Percentiles rank a stretch among this genome's conserved stretches.
phyloP scores from a whole-genome alignment of 306 rosid genomes.

The Herpetospermum pedunculosum region DNA sequence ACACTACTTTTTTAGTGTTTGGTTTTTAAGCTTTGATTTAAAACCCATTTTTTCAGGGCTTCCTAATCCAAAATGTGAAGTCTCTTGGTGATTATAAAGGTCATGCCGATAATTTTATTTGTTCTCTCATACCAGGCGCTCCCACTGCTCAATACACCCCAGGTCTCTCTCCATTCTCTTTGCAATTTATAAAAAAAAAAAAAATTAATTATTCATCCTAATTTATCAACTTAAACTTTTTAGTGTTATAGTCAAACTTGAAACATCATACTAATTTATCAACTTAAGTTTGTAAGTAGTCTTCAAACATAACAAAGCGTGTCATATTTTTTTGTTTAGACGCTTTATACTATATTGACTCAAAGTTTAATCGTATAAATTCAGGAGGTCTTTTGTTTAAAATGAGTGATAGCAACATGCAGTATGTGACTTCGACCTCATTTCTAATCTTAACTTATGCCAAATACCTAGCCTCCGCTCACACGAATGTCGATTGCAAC shows the following conservation, averaged over 20 bases:
- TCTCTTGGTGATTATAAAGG: constrained; percentile 68
- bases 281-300: too few species aligned
- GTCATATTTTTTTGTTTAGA: too few species aligned
- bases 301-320: too few species aligned
- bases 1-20: too few species aligned
- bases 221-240: too few species aligned
- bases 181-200: background rate
- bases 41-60: constrained; percentile 32
- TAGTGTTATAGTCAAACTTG: too few species aligned
- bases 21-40: background rate
- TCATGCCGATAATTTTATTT: constrained; percentile 19
- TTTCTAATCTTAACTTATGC: constrained; percentile 68
- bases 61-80: constrained; percentile 46
- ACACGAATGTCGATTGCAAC: constrained; percentile 39
- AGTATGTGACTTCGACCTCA: constrained; percentile 25
- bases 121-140: background rate
- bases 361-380: background rate
- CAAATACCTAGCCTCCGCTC: constrained; percentile 62
- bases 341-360: too few species aligned
- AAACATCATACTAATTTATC: too few species aligned
- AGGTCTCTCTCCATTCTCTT: background rate
- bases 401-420: constrained; percentile 6
- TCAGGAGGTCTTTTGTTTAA: background rate
- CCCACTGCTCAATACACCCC: background rate
- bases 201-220: too few species aligned